phyloP scores from a whole-genome alignment of 2,329 filamentous ascomycete species.

The Harringtonia aguacate region DNA sequence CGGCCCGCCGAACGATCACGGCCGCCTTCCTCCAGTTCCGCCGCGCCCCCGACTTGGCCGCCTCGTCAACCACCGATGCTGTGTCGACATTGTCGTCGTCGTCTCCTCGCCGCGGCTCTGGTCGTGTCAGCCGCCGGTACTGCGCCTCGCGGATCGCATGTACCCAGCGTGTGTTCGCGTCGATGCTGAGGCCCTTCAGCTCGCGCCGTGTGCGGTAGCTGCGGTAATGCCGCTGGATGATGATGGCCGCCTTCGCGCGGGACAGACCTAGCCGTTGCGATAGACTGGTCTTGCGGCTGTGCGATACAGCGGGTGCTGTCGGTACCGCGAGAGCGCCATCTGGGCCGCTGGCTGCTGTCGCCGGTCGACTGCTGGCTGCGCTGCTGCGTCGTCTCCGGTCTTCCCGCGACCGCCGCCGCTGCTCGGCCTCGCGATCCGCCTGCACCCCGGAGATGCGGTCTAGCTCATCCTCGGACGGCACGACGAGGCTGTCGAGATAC shows the following conservation, averaged over 20 bases:
- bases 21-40: constrained; percentile 68
- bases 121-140: constrained; percentile 39
- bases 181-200: constrained; percentile 55
- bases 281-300: neutral
- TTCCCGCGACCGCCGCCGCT: constrained; percentile 28
- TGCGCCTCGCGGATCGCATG: constrained; percentile 51
- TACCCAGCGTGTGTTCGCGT: constrained; percentile 61
- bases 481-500: constrained; percentile 40
- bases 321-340: neutral
- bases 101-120: constrained; percentile 22
- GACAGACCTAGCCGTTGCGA: constrained; percentile 1
- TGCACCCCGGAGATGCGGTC: constrained; percentile 38
- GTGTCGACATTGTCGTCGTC: neutral
- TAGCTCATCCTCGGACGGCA: constrained; percentile 35
- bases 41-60: constrained; percentile 32
- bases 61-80: neutral
- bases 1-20: constrained; percentile 60
- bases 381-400: constrained; percentile 12
- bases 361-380: neutral
- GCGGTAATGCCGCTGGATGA: constrained; percentile 64
- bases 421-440: constrained; percentile 31
- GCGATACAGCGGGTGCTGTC: no score
- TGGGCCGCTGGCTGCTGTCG: neutral
- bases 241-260: constrained; percentile 35
- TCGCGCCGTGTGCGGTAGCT: constrained; percentile 65